A percentile compares a stretch with the other conserved stretches of the same genome.
phyloP scores from a whole-genome alignment of 192 early-diverging fungal species.

The Rhizophagus clarus region DNA sequence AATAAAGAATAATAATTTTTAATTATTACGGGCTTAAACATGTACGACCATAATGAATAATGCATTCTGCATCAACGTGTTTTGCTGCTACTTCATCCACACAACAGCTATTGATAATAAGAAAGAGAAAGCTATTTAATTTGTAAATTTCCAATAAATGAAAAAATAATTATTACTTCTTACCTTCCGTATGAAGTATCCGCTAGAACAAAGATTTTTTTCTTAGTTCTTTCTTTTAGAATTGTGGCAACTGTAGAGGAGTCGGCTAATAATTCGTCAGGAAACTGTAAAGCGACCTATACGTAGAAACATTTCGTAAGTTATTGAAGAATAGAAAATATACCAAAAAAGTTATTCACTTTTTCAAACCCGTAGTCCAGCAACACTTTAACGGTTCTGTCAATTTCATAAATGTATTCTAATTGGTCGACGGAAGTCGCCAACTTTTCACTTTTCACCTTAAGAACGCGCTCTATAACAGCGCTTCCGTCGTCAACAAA shows the following conservation, averaged over 20 bases:
- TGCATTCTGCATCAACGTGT: slow-evolving; percentile 82
- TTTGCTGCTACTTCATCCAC: slow-evolving; percentile 96
- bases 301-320: neutral
- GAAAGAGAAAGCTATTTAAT: neutral
- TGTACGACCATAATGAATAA: slow-evolving; percentile 94
- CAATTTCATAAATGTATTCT: slow-evolving; percentile 61
- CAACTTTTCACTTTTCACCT: slow-evolving; percentile 35
- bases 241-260: slow-evolving; percentile 62
- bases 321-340: neutral
- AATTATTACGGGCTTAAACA: slow-evolving; percentile 78
- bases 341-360: slow-evolving; percentile 32
- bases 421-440: slow-evolving; percentile 35
- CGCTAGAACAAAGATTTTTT: slow-evolving; percentile 77
- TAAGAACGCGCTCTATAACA: slow-evolving; percentile 59
- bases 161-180: neutral
- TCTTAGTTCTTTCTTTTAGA: slow-evolving; percentile 53
- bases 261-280: slow-evolving; percentile 80
- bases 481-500: slow-evolving; percentile 72
- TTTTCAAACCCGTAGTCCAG: slow-evolving; percentile 45
- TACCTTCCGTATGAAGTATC: slow-evolving; percentile 94
- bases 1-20: neutral
- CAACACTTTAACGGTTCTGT: slow-evolving; percentile 60
- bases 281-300: slow-evolving; percentile 88
- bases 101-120: slow-evolving; percentile 74
- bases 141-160: neutral